Evolutionary conservation across 176 grass and related monocot genomes (phyloP).

Genomic region (Triticum timopheevii): DNA sequence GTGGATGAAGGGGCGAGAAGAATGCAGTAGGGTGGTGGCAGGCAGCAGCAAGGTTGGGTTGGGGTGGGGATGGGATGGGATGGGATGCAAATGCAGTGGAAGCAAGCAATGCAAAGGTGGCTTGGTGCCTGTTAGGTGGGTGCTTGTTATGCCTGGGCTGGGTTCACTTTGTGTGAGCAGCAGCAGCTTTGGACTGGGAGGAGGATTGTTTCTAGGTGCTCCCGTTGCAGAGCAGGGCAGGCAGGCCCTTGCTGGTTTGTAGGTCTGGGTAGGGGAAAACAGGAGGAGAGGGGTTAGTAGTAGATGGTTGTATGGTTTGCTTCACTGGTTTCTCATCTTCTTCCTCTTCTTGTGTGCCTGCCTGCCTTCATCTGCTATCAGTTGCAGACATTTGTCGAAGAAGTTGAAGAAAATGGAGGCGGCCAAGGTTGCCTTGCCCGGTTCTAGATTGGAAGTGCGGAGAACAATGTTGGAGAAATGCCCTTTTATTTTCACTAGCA

Average conservation of each 20-base stretch:
- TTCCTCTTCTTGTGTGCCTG: too few species aligned
- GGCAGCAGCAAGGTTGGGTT: slow-evolving; percentile 1
- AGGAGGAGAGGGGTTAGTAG: too few species aligned
- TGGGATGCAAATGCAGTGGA: neutral
- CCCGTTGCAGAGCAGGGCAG: too few species aligned
- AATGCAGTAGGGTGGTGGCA: neutral
- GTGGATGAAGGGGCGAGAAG: neutral
- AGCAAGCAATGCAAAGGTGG: neutral
- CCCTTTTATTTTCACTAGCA: too few species aligned
- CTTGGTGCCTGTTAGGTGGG: slow-evolving; percentile 29
- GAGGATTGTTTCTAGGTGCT: neutral
- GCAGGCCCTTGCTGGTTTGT: neutral
- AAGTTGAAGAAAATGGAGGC: too few species aligned
- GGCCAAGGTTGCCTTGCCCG: too few species aligned
- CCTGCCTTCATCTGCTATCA: neutral
- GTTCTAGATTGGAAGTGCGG: too few species aligned
- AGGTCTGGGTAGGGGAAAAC: neutral
- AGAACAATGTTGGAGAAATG: too few species aligned
- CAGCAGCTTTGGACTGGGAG: neutral
- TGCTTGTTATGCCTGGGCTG: neutral
- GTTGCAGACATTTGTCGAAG: too few species aligned
- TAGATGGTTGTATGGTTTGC: neutral
- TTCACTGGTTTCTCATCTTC: too few species aligned
- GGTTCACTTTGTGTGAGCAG: slow-evolving; percentile 35
- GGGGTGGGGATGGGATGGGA: too few species aligned